A percentile compares a stretch with the other conserved stretches of the same genome.
Evolutionary conservation across 164 flowering plant species (phyloP).

Genomic region (Sedum album): DNA sequence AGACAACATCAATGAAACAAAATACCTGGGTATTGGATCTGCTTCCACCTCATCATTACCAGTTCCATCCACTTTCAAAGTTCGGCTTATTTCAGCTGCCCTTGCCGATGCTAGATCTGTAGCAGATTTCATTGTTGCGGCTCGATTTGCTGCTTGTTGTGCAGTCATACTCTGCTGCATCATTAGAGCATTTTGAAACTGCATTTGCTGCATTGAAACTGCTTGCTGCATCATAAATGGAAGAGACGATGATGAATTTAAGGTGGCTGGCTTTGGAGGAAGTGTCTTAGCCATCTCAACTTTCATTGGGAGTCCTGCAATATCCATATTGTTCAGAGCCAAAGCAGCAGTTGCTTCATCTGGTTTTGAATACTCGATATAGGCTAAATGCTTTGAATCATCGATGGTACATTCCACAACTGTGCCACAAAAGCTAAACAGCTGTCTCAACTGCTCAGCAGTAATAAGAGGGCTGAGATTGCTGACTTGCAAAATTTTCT

Average conservation of each 20-base stretch:
- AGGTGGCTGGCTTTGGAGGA: slow-evolving; percentile 52
- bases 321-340: slow-evolving; percentile 85
- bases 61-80: slow-evolving; percentile 70
- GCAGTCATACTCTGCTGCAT: slow-evolving; percentile 92
- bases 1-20: background rate
- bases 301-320: slow-evolving; percentile 88
- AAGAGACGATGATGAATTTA: slow-evolving; percentile 52
- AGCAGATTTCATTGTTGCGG: slow-evolving; percentile 93
- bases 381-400: slow-evolving; percentile 92
- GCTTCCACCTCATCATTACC: slow-evolving; percentile 42
- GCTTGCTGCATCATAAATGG: slow-evolving; percentile 98
- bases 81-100: slow-evolving; percentile 93
- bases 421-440: slow-evolving; percentile 79
- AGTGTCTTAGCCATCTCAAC: slow-evolving; percentile 99
- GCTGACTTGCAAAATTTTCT: slow-evolving; percentile 92
- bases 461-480: slow-evolving; percentile 91
- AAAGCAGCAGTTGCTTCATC: slow-evolving; percentile 94
- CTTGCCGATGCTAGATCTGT: slow-evolving; percentile 92
- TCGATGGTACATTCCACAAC: slow-evolving; percentile 82
- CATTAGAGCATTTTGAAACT: slow-evolving; percentile 90
- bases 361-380: slow-evolving; percentile 87
- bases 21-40: slow-evolving; percentile 53
- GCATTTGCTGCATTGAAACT: slow-evolving; percentile 99
- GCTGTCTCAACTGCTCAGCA: slow-evolving; percentile 81
- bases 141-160: slow-evolving; percentile 92